Percentiles rank a stretch among this genome's conserved stretches.
phyloP scores from a whole-genome alignment of 345 rosid genomes.

The Acer campestre region DNA sequence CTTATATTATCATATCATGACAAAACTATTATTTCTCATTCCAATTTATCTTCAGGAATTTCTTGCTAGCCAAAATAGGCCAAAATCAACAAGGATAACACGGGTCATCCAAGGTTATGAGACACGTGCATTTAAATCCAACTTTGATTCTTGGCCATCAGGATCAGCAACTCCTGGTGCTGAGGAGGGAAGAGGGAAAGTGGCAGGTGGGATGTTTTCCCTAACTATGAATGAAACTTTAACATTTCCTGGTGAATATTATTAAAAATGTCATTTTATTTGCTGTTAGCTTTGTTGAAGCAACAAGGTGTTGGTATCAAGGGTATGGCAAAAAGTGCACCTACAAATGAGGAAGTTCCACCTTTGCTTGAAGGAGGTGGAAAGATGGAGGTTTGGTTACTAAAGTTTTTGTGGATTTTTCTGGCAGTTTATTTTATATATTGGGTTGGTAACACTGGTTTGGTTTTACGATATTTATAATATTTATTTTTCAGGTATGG shows the following conservation, averaged over 20 bases:
- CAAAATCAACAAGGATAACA: constrained; percentile 78
- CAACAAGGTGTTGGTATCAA: constrained; percentile 93
- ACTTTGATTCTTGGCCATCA: constrained; percentile 96
- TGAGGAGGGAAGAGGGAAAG: constrained; percentile 99
- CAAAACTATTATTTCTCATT: constrained; percentile 28
- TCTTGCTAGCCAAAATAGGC: constrained; percentile 74
- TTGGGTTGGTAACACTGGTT: constrained; percentile 6
- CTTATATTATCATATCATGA: constrained; percentile 13
- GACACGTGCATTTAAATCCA: constrained; percentile 83
- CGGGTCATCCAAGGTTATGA: constrained; percentile 95
- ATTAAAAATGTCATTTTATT: constrained; percentile 29
- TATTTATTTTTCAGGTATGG: constrained; percentile 70
- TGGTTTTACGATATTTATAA: constrained; percentile 9
- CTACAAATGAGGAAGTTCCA: constrained; percentile 88
- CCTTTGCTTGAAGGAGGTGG: constrained; percentile 97
- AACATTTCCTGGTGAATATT: constrained; percentile 12
- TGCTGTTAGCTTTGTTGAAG: constrained; percentile 78
- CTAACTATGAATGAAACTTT: constrained; percentile 16
- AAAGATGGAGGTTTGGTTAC: constrained; percentile 81
- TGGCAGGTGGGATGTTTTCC: constrained; percentile 66
- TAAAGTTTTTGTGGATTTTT: constrained; percentile 18
- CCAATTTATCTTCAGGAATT: constrained; percentile 61
- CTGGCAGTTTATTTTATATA: constrained; percentile 4
- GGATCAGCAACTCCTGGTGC: constrained; percentile 75
- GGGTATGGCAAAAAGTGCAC: constrained; percentile 70